Evolutionary conservation across 1,139 yeast species (phyloP).

Genomic region (Yamadazyma epiphylla): DNA sequence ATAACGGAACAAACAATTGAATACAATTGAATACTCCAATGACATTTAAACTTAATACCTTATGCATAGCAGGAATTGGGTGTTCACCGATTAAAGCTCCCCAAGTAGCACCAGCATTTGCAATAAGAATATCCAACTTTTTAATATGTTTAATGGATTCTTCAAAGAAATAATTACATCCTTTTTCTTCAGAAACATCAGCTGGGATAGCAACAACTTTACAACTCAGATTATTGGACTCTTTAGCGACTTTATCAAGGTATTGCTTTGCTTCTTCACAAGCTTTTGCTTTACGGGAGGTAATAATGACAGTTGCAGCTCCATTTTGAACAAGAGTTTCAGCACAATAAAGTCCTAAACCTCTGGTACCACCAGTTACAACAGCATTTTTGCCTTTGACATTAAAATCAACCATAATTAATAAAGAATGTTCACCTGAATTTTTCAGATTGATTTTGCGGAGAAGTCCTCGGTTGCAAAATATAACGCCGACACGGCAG

Average conservation of each 20-base stretch:
- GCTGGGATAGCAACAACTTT: constrained; percentile 55
- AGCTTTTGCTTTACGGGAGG: constrained; percentile 64
- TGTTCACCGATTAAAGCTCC: constrained; percentile 64
- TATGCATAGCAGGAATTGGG: constrained; percentile 59
- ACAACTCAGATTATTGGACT: constrained; percentile 39
- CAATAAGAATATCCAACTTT: constrained; percentile 60
- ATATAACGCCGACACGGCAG: too few relatives aligned
- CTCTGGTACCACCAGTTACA: constrained; percentile 79
- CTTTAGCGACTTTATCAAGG: constrained; percentile 45
- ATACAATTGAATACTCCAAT: constrained; percentile 70
- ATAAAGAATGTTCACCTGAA: too few relatives aligned
- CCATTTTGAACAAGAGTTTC: constrained; percentile 64
- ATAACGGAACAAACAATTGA: constrained; percentile 57
- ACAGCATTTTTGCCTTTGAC: constrained; percentile 67
- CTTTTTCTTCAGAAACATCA: constrained; percentile 53
- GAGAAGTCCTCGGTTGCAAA: too few relatives aligned
- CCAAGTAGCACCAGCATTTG: constrained; percentile 84
- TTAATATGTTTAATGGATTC: constrained; percentile 39
- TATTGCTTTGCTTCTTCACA: constrained; percentile 56
- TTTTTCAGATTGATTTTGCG: too few relatives aligned
- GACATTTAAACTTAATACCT: constrained; percentile 62
- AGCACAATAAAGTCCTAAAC: constrained; percentile 68
- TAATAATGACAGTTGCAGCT: constrained; percentile 58
- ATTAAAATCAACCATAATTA: constrained; percentile 39
- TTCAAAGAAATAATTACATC: constrained; percentile 44